Evolutionary conservation across 2,329 filamentous ascomycete genomes (phyloP), one percentile per base, ranked within the genome.

Genomic region (Apiospora marii): DNA sequence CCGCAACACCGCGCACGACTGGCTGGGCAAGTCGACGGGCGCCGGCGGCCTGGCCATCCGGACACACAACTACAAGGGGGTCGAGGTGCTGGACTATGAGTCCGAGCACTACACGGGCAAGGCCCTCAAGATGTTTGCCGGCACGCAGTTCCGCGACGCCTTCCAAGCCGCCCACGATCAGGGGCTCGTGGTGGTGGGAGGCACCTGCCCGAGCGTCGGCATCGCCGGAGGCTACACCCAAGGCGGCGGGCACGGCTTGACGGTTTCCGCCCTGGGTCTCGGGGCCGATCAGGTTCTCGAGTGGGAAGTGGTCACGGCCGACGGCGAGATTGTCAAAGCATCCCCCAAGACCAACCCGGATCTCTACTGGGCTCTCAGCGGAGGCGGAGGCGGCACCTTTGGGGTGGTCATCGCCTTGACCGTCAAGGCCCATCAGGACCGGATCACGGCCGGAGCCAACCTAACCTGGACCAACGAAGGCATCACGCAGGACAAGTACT

Each of bases 301-400:
- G 74, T 89, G 83, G 72, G 84, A 90, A 72, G 87, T 90, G 0
- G 84, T 92, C 22, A 88, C 86, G 13, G 85, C 84, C 0, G 76
- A 79, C n/a, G 88, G 89, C 5, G 72, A 82, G 16, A 77, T 86
- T 30, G 75, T 90, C 0, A 84, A 80, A 1, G 89, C 88, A 0
- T 86, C 83, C 8, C 83, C 82, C 0, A 77, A 77, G 0, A 74
- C 85, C 46, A 87, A 92, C 74, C 72, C 82, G 0, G 90, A 92
- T 70, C 82, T 92, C 1, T 92, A 89, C 81, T 93, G 90, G 90
- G 91, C 90, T 1, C 79, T 92, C 1, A 83, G 83, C 70, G 89
- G 90, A 6, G 89, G 90, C 0, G 90, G 90, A 2, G 87, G 85
- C 13, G 88, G 89, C 16, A 91, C 85, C 46, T 92, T 87, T 74